A percentile compares a stretch with the other conserved stretches of the same genome.
Conservation (phyloP, 768 basidiomycete species). For the Psilocybe tampanensis region DNA sequence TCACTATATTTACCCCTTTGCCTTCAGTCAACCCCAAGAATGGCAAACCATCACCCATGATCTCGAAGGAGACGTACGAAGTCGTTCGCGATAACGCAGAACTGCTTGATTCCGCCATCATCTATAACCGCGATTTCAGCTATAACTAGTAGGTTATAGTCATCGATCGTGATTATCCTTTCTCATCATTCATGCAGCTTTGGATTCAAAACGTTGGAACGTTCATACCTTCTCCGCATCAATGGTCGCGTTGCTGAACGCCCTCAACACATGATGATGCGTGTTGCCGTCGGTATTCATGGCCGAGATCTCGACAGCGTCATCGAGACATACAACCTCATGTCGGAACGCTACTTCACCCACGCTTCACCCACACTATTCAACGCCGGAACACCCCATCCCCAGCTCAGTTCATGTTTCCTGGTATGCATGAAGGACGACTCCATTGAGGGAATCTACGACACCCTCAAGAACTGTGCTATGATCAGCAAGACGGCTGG, state of each 20-base stretch:
- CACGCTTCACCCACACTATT: slow-evolving; percentile 98
- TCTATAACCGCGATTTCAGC: slow-evolving; percentile 97
- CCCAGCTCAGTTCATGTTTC: slow-evolving; percentile 98
- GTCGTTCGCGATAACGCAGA: slow-evolving; percentile 82
- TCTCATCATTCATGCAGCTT: slow-evolving; percentile 53
- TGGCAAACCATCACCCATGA: slow-evolving; percentile 83
- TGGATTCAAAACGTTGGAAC: slow-evolving; percentile 99
- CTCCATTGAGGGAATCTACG: slow-evolving; percentile 98
- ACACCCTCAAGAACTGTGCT: slow-evolving; percentile 96
- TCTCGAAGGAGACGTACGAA: slow-evolving; percentile 84
- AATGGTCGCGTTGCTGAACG: slow-evolving; percentile 95
- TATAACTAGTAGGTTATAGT: slow-evolving; percentile 80
- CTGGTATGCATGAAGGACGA: slow-evolving; percentile 98
- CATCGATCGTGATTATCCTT: neutral
- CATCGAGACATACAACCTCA: slow-evolving; percentile 91
- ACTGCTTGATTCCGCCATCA: slow-evolving; percentile 88
- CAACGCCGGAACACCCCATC: slow-evolving; percentile 94
- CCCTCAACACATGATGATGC: slow-evolving; percentile 99
- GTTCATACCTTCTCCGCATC: slow-evolving; percentile 94
- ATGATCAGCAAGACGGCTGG: slow-evolving; percentile 99
- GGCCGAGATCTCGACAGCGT: slow-evolving; percentile 86
- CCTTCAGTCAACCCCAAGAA: slow-evolving; percentile 90
- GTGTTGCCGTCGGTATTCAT: slow-evolving; percentile 97
- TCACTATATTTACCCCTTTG: slow-evolving; percentile 20
- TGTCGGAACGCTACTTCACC: slow-evolving; percentile 98